Evolutionary conservation across 2,329 filamentous ascomycete species (phyloP).

Genomic region (Phialophora expanda): DNA sequence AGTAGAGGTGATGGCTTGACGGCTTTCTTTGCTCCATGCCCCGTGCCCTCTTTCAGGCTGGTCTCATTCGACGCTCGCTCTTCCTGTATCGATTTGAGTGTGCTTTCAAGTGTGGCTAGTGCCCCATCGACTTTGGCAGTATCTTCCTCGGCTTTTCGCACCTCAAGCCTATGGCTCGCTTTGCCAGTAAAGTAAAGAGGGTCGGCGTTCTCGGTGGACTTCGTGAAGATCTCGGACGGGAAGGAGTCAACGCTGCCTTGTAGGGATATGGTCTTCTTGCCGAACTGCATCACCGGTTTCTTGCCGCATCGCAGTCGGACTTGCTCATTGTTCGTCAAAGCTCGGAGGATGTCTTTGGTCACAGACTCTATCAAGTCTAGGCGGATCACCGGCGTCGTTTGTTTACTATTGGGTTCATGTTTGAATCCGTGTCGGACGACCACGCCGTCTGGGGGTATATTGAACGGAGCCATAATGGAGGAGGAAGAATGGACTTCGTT

Average conservation of each 20-base stretch:
- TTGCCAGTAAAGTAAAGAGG: slow-evolving; percentile 62
- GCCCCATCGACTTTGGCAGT: slow-evolving; percentile 64
- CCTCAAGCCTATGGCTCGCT: slow-evolving; percentile 62
- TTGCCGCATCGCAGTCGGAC: slow-evolving; percentile 56
- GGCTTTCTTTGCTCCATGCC: slow-evolving; percentile 35
- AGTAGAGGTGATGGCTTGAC: slow-evolving; percentile 42
- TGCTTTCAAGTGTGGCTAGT: slow-evolving; percentile 63
- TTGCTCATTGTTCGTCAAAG: slow-evolving; percentile 50
- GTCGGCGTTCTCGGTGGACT: slow-evolving; percentile 48
- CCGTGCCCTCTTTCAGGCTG: slow-evolving; percentile 48
- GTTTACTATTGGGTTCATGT: slow-evolving; percentile 17
- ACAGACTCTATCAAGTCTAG: slow-evolving; percentile 52
- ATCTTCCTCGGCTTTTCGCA: slow-evolving; percentile 60
- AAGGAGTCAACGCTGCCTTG: slow-evolving; percentile 59
- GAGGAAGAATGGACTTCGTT: slow-evolving; percentile 9
- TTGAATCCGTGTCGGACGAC: slow-evolving; percentile 21
- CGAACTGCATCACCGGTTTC: slow-evolving; percentile 62
- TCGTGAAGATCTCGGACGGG: slow-evolving; percentile 63
- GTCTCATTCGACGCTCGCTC: slow-evolving; percentile 66
- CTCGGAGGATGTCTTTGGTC: slow-evolving; percentile 54
- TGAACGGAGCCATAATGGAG: slow-evolving; percentile 33
- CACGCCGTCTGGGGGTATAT: slow-evolving; percentile 33
- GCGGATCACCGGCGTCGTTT: slow-evolving; percentile 53
- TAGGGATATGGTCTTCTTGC: slow-evolving; percentile 61
- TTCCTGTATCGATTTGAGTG: slow-evolving; percentile 63